Conservation (phyloP, 1,139 yeast species). For the Blastobotrys niveus region DNA sequence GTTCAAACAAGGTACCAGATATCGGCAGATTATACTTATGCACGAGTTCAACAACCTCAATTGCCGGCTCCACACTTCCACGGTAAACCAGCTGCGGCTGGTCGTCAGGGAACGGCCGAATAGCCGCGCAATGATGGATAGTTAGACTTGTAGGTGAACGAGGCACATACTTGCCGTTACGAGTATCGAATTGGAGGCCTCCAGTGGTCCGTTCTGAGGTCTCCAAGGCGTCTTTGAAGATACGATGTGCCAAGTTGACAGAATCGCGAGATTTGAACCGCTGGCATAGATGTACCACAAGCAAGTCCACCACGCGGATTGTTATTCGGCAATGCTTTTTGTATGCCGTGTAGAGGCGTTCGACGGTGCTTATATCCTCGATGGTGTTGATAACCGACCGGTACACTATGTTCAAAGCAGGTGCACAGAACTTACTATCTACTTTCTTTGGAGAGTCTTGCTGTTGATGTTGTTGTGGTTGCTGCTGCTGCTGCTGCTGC, state of each 20-base stretch:
- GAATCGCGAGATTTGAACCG: conserved; percentile 18
- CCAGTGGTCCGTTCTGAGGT: conserved; percentile 5
- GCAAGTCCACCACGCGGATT: conserved; percentile 23
- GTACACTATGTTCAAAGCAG: conserved; percentile 25
- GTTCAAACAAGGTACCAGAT: conserved; percentile 16
- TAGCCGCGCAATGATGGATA: conserved; percentile 14
- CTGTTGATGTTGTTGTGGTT: too few relatives aligned
- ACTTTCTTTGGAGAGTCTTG: too few relatives aligned
- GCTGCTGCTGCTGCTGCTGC: conserved; percentile 5
- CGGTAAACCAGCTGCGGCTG: conserved; percentile 3
- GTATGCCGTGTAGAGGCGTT: conserved; percentile 19
- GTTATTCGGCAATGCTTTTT: conserved; percentile 5
- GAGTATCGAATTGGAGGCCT: conserved; percentile 11
- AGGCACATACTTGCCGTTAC: conserved; percentile 12
- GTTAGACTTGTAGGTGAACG: conserved; percentile 11
- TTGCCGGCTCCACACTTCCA: conserved; percentile 19
- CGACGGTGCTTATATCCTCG: conserved; percentile 19
- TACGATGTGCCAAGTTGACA: conserved; percentile 21
- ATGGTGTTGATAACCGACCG: conserved; percentile 25
- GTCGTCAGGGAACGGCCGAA: conserved; percentile 11
- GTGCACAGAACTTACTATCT: too few relatives aligned
- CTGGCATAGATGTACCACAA: conserved; percentile 23
- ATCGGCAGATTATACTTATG: conserved; percentile 17
- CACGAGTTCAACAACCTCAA: conserved; percentile 18
- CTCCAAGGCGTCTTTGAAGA: conserved; percentile 22